Conservation (phyloP, 306 rosid species). For the Fragaria vesca region DNA sequence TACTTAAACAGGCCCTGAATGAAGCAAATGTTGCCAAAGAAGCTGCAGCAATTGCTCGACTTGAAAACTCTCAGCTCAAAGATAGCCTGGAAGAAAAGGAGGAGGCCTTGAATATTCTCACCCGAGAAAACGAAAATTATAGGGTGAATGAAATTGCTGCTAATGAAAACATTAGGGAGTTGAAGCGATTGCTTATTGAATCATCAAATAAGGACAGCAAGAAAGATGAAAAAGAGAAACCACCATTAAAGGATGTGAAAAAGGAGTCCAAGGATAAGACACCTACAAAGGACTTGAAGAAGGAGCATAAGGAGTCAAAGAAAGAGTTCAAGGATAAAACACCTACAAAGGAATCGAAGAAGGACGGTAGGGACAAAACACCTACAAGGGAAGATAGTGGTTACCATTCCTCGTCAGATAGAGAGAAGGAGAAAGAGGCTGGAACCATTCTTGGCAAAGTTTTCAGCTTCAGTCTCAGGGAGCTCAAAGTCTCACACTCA, state of each 20-base stretch:
- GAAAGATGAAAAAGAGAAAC: slow-evolving; percentile 31
- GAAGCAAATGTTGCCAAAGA: slow-evolving; percentile 83
- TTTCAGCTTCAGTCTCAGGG: slow-evolving; percentile 40
- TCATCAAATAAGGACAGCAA: slow-evolving; percentile 25
- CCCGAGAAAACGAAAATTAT: slow-evolving; percentile 56
- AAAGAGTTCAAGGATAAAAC: slow-evolving; percentile 30
- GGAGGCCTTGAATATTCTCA: slow-evolving; percentile 37
- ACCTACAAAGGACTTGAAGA: slow-evolving; percentile 4
- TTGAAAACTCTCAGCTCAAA: slow-evolving; percentile 60
- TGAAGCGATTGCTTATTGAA: slow-evolving; percentile 59
- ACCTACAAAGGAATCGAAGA: slow-evolving; percentile 21
- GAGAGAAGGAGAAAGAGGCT: slow-evolving; percentile 33
- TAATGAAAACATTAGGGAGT: slow-evolving; percentile 56
- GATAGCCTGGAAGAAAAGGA: slow-evolving; percentile 47
- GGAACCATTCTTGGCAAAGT: slow-evolving; percentile 33
- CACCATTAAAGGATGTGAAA: slow-evolving; percentile 18
- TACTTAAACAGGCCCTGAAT: slow-evolving; percentile 81
- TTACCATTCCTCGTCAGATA: neutral
- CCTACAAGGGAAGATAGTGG: slow-evolving; percentile 24
- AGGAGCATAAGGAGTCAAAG: slow-evolving; percentile 27
- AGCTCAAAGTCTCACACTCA: slow-evolving; percentile 38
- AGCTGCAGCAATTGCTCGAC: slow-evolving; percentile 69
- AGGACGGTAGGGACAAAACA: slow-evolving; percentile 6
- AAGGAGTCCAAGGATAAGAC: slow-evolving; percentile 26
- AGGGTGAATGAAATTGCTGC: slow-evolving; percentile 63